phyloP scores from a whole-genome alignment of 106 monocot species.

The Dactylorhiza incarnata region DNA sequence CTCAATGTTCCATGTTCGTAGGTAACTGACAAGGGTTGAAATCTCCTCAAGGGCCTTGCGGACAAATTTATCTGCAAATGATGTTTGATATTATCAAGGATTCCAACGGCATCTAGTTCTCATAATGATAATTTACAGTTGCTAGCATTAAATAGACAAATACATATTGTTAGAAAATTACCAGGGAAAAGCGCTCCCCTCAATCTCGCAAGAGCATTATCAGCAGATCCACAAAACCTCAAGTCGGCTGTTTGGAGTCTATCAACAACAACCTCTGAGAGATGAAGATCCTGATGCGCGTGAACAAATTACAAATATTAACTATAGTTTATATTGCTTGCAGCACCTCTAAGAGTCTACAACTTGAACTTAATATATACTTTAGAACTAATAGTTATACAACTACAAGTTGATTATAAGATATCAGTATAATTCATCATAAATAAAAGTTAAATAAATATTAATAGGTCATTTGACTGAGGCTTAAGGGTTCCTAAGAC shows the following conservation, averaged over 20 bases:
- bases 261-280: conserved; percentile 72
- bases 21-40: conserved; percentile 57
- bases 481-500: background rate
- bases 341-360: background rate
- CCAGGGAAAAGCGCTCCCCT: conserved; percentile 86
- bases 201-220: conserved; percentile 81
- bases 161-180: conserved; percentile 16
- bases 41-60: conserved; percentile 84
- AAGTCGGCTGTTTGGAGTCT: conserved; percentile 77
- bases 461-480: background rate
- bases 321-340: background rate
- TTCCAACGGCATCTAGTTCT: background rate
- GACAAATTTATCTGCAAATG: conserved; percentile 49
- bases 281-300: conserved; percentile 54
- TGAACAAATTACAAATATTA: background rate
- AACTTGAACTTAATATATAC: background rate
- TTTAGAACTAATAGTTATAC: background rate
- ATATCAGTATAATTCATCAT: background rate
- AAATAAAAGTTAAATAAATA: background rate
- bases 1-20: conserved; percentile 72
- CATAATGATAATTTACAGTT: background rate
- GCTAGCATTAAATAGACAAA: background rate
- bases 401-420: background rate
- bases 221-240: conserved; percentile 82
- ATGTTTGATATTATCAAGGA: conserved; percentile 1